Base-by-base conservation (phyloP, 192 early-diverging fungal genomes). In the Phycomyces blakesleeanus region DNA sequence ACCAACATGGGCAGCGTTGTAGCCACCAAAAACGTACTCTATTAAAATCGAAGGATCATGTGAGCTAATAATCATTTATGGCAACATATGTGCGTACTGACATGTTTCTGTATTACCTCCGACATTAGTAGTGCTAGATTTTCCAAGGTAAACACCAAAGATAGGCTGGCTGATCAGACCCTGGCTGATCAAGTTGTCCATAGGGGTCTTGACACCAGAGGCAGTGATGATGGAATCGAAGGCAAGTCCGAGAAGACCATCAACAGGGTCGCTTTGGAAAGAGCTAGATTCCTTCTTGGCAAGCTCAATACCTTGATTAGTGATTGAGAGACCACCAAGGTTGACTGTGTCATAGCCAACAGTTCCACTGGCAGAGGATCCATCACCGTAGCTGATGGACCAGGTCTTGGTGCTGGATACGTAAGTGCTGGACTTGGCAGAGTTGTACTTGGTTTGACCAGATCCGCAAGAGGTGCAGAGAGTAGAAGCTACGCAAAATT, bases 241-340 rank as follows among this genome's bases (percentile, higher is more conserved):
- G 9, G 74, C 83, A 7, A 88, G 80, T 41, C 86, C 84, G 8
- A 88, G 66, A 34, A 88, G 64, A 14, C 84, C 86, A 57, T 88
- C 83, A 16, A 79, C 80, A 0, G 73, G 77, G 44, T 85, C 86
- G 11, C 67, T 64, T 27, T 75, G 72, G 60, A 86, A 89, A 10
- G 76, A 74, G 14, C 68, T 66, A 1, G 86, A 87, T 44, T 83
- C 82, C 12, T 49, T 24, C 29, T 63, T 60, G 27, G 72, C 72
- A 3, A 74, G 21, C 20, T 68, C 72, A 39, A 74, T 66, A 21
- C 24, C 44, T 52, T 74, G 72, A 57, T 58, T 53, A 39, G 65
- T 72, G 63, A 74, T 69, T 15, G 47, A 26, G 38, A 69, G 39
- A 55, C 63, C 72, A 22, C 72, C 72, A 12, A 74, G 50, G 21